Conservation (phyloP, 352 stramenopile genomes). For the Phytophthora ohioensis region DNA sequence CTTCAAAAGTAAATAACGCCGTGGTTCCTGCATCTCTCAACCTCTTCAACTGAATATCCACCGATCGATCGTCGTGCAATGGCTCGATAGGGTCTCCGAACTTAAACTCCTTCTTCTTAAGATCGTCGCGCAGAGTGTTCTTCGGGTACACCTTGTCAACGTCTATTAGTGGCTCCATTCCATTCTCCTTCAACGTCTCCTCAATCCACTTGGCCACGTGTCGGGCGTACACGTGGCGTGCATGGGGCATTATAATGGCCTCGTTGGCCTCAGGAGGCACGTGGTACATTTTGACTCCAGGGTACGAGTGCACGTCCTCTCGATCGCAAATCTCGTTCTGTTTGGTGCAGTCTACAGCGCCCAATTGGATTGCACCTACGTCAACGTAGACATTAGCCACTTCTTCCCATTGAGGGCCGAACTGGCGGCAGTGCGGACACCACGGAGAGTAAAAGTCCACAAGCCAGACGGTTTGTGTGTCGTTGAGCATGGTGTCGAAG, state of each 20-base stretch:
- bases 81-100: conserved; percentile 55
- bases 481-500: conserved; percentile 55
- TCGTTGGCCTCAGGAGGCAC: conserved; percentile 43
- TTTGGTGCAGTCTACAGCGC: conserved; percentile 76
- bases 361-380: conserved; percentile 56
- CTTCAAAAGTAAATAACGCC: conserved; percentile 70
- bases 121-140: conserved; percentile 35
- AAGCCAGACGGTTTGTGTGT: conserved; percentile 65
- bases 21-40: conserved; percentile 70
- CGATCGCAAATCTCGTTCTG: conserved; percentile 57
- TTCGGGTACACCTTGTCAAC: conserved; percentile 55
- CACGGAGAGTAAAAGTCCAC: conserved; percentile 86
- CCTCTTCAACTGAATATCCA: conserved; percentile 61
- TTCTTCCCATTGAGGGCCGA: conserved; percentile 71
- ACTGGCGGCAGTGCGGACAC: conserved; percentile 81
- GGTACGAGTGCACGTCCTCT: conserved; percentile 71
- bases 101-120: conserved; percentile 50
- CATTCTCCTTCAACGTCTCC: conserved; percentile 53
- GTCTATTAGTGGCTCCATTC: conserved; percentile 58
- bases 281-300: conserved; percentile 73
- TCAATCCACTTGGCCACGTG: conserved; percentile 76
- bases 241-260: conserved; percentile 46
- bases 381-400: conserved; percentile 62
- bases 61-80: conserved; percentile 30
- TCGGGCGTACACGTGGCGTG: conserved; percentile 28